Conservation (phyloP, 257 asterid species). For the Plantago elongata region DNA sequence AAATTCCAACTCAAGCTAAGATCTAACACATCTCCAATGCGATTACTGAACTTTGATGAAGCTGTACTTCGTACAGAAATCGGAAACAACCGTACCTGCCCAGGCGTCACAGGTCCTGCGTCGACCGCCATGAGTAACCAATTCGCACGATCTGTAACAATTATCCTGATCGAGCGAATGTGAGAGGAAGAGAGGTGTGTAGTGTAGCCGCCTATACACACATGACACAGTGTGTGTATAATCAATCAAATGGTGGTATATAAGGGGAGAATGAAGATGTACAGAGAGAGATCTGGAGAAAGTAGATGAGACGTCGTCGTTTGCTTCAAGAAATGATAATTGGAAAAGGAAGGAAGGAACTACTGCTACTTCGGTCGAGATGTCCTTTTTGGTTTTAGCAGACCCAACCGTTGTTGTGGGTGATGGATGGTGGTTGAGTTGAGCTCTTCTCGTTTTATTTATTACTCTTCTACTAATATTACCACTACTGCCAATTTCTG, state of each 20-base stretch:
- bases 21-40: background rate
- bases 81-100: slow-evolving; percentile 46
- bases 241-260: background rate
- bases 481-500: too few species aligned
- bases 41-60: background rate
- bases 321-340: slow-evolving; percentile 42
- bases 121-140: slow-evolving; percentile 50
- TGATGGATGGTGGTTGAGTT: slow-evolving; percentile 26
- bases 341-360: too few species aligned
- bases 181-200: slow-evolving; percentile 4
- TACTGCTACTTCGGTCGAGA: slow-evolving; percentile 16
- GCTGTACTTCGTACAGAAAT: background rate
- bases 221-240: background rate
- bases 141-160: slow-evolving; percentile 20
- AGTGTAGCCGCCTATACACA: background rate
- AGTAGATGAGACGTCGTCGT: slow-evolving; percentile 38
- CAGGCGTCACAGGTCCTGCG: slow-evolving; percentile 69
- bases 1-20: background rate
- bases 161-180: slow-evolving; percentile 21
- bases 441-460: too few species aligned
- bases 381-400: slow-evolving; percentile 18
- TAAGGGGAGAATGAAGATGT: slow-evolving; percentile 9
- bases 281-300: slow-evolving; percentile 3
- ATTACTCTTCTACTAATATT: background rate
- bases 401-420: slow-evolving; percentile 39